Base-by-base conservation (phyloP, 2,329 filamentous ascomycete species). In the Penicillium sumatraense region DNA sequence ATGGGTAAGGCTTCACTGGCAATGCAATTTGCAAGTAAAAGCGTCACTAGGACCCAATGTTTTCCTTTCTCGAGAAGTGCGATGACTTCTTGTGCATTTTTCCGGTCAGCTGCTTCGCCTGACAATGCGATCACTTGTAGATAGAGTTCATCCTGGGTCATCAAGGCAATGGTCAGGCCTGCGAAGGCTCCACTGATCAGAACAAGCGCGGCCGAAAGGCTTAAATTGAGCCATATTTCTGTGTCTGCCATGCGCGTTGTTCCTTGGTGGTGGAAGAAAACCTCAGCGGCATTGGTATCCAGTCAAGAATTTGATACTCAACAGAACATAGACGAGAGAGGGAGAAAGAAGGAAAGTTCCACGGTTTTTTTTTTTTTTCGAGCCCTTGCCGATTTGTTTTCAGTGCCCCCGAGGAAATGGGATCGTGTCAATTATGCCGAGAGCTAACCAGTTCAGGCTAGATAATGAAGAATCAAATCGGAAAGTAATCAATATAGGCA, bases 1-100 rank as follows among this genome's bases (percentile, higher is more conserved):
- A 98, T 96, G 21, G 93, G 95, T 13, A 97, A 81, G 2, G 93
- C 95, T 77, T 97, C 93, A 75, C 97, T 98, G 62, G 96, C 96
- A 66, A 98, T 95, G 70, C 97, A 93, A 72, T 98, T 98, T 72
- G 91, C 91, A 49, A 98, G 80, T 3, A 98, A 83, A 20, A 98
- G 79, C 1, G 93, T 97, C 51, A 98, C 93, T 54, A 98, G 80
- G 18, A 98, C 93, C 93, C 93, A 98, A 76, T 98, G 93, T 74
- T 98, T 98, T 67, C 95, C 93, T 67, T 85, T 89, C 61, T 90
- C 86, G 52, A 98, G 78, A 23, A 98, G 79, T 40, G 85, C 81
- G 64, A 93, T 82, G 8, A 98, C 93, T 60, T 85, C 88, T 54
- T 83, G 84, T 1, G 93, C 93, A 70, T 96, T 91, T 70, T 86